Conservation (phyloP, 2,329 filamentous ascomycete genomes). For the Pseudocercospora fuligena region DNA sequence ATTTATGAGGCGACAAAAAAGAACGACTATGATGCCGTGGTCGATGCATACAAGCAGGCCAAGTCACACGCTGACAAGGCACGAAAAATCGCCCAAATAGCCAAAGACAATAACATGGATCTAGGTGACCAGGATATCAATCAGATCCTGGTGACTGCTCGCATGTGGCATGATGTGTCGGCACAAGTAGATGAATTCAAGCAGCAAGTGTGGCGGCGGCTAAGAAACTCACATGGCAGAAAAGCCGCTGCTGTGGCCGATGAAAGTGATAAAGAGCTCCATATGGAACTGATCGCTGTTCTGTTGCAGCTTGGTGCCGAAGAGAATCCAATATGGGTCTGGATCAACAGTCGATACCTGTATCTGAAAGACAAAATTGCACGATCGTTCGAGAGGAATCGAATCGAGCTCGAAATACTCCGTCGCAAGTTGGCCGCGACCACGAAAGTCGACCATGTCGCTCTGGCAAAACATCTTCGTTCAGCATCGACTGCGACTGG, state of each 20-base stretch:
- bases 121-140: slow-evolving; percentile 80
- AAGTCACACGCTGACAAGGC: slow-evolving; percentile 80
- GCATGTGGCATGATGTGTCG: slow-evolving; percentile 95
- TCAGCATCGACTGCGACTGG: slow-evolving; percentile 58
- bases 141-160: slow-evolving; percentile 82
- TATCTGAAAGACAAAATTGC: slow-evolving; percentile 86
- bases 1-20: slow-evolving; percentile 86
- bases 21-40: slow-evolving; percentile 84
- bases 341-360: slow-evolving; percentile 88
- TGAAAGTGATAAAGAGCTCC: slow-evolving; percentile 67
- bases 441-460: slow-evolving; percentile 71
- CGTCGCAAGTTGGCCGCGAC: slow-evolving; percentile 76
- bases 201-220: slow-evolving; percentile 81
- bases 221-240: slow-evolving; percentile 49
- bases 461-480: slow-evolving; percentile 76
- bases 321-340: slow-evolving; percentile 95
- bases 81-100: slow-evolving; percentile 66
- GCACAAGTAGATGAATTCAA: slow-evolving; percentile 87
- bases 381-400: slow-evolving; percentile 79
- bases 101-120: slow-evolving; percentile 50
- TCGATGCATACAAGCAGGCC: slow-evolving; percentile 86
- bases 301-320: slow-evolving; percentile 93
- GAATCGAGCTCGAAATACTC: slow-evolving; percentile 89
- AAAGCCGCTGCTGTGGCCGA: slow-evolving; percentile 35
- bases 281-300: slow-evolving; percentile 88